Conservation (phyloP, 805 yeast genomes). For the Starmerella tilneyi region DNA sequence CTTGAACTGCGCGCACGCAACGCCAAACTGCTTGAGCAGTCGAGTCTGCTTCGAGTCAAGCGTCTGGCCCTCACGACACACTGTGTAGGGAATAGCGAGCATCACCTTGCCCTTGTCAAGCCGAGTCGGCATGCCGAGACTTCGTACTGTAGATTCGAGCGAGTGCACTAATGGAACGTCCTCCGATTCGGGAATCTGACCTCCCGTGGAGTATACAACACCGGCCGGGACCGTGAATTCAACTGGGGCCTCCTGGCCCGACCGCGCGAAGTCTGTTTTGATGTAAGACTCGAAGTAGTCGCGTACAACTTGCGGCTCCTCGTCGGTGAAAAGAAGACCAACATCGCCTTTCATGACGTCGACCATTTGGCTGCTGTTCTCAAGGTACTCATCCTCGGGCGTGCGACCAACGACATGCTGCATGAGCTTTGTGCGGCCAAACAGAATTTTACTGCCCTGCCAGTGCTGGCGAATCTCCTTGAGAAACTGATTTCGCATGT, state of each 20-base stretch:
- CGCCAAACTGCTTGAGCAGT: slow-evolving; percentile 86
- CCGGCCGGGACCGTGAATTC: slow-evolving; percentile 84
- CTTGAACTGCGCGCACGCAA: slow-evolving; percentile 85
- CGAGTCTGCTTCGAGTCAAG: slow-evolving; percentile 87
- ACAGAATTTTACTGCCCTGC: slow-evolving; percentile 76
- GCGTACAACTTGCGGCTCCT: slow-evolving; percentile 74
- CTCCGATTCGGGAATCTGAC: slow-evolving; percentile 77
- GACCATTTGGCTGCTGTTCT: slow-evolving; percentile 62
- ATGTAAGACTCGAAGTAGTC: slow-evolving; percentile 74
- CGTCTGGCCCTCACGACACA: slow-evolving; percentile 67
- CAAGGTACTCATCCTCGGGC: slow-evolving; percentile 82
- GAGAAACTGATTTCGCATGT: slow-evolving; percentile 89
- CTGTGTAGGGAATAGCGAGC: slow-evolving; percentile 63
- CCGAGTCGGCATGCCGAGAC: slow-evolving; percentile 81
- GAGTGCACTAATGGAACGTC: slow-evolving; percentile 97
- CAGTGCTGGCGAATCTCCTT: slow-evolving; percentile 89
- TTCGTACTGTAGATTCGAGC: slow-evolving; percentile 84
- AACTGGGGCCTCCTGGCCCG: slow-evolving; percentile 75
- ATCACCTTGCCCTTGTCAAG: slow-evolving; percentile 81
- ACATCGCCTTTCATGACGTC: slow-evolving; percentile 62
- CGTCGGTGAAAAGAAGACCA: slow-evolving; percentile 84
- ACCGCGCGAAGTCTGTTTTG: slow-evolving; percentile 78
- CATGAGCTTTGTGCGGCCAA: slow-evolving; percentile 89
- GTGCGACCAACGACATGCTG: slow-evolving; percentile 86
- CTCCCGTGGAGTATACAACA: slow-evolving; percentile 87